These are phyloP conservation scores for Yamadazyma atlantica DNA, from an alignment of 1,139 yeast genomes.

Conservation along the genomic window DNA sequence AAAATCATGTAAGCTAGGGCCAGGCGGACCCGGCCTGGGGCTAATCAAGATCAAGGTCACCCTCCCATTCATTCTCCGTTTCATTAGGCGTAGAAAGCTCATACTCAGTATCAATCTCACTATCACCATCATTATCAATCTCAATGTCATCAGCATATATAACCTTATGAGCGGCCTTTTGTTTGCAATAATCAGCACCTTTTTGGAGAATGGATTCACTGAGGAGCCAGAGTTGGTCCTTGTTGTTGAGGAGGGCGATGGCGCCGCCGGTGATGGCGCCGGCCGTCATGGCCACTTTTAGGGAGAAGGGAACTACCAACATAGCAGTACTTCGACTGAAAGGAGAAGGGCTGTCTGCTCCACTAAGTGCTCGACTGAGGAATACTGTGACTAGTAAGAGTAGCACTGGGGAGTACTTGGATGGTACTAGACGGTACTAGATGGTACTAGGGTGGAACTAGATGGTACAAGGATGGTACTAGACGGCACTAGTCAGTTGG, in stretches of 20 bases:
- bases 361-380: too few relatives aligned
- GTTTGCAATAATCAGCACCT: conserved; percentile 37
- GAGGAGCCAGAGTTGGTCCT: conserved; percentile 31
- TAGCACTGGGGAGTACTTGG: too few relatives aligned
- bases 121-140: conserved; percentile 21
- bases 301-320: conserved; percentile 34
- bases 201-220: conserved; percentile 33
- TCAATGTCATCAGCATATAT: conserved; percentile 29
- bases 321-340: neutral
- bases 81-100: neutral
- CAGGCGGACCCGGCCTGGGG: too few relatives aligned
- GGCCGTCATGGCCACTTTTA: conserved; percentile 38
- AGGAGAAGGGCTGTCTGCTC: too few relatives aligned
- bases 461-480: too few relatives aligned
- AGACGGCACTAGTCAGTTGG: too few relatives aligned
- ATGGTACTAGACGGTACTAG: too few relatives aligned
- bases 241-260: conserved; percentile 34
- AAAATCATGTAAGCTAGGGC: too few relatives aligned
- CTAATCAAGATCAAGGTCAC: conserved; percentile 9
- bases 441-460: too few relatives aligned
- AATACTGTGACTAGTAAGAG: too few relatives aligned
- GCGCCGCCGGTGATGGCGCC: conserved; percentile 44
- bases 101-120: conserved; percentile 12
- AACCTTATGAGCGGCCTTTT: conserved; percentile 21
- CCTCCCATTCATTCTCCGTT: conserved; percentile 20